Conservation (phyloP, 139 green algal species). For the Chlorella sorokiniana region DNA sequence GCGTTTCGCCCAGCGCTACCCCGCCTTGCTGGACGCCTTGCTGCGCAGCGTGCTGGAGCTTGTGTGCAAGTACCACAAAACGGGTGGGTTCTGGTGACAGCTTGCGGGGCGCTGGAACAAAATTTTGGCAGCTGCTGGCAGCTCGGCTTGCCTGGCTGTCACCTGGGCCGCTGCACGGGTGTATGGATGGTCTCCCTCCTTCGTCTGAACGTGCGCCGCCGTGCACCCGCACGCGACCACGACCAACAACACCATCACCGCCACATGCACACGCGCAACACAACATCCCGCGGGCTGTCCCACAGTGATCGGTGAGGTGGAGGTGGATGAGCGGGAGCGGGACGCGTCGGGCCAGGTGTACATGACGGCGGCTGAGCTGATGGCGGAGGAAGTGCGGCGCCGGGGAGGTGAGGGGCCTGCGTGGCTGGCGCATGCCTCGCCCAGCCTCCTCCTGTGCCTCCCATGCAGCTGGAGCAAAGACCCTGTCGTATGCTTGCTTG, state of each 20-base stretch:
- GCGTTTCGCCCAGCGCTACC: slow-evolving; percentile 80
- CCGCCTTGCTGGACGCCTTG: slow-evolving; percentile 69
- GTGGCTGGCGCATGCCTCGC: neutral
- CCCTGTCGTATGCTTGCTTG: neutral
- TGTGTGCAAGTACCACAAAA: slow-evolving; percentile 65
- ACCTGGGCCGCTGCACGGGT: too few relatives aligned
- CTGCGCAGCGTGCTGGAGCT: slow-evolving; percentile 72
- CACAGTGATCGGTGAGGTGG: slow-evolving; percentile 63
- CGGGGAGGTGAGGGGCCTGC: slow-evolving; percentile 28
- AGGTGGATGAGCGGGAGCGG: slow-evolving; percentile 47
- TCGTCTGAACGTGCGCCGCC: too few relatives aligned
- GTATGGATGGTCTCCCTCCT: too few relatives aligned
- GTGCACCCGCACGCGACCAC: too few relatives aligned
- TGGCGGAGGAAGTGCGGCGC: slow-evolving; percentile 53
- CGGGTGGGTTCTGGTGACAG: slow-evolving; percentile 28
- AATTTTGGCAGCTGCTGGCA: too few relatives aligned
- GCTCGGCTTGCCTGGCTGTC: too few relatives aligned
- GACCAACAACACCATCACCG: neutral
- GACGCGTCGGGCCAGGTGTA: slow-evolving; percentile 70
- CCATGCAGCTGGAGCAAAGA: neutral
- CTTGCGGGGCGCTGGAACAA: neutral
- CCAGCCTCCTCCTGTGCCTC: neutral
- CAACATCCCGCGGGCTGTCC: too few relatives aligned
- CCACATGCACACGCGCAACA: too few relatives aligned
- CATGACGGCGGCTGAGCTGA: slow-evolving; percentile 66